Evolutionary conservation across 2,329 filamentous ascomycete species (phyloP).

Genomic region (Neurospora crassa): DNA sequence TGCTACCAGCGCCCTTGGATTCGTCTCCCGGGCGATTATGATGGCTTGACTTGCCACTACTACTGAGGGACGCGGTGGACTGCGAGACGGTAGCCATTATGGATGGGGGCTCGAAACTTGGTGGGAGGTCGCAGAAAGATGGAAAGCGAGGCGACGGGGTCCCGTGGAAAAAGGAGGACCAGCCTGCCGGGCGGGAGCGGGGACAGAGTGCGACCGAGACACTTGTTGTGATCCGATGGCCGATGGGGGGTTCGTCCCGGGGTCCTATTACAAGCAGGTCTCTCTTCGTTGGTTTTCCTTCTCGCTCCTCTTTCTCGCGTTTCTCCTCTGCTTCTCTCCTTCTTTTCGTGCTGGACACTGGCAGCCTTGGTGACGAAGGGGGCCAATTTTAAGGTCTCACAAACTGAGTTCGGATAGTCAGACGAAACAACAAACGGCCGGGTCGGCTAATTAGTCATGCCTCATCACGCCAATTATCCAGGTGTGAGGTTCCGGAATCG

Average conservation of each 20-base stretch:
- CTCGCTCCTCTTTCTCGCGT: neutral
- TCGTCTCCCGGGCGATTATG: conserved; percentile 9
- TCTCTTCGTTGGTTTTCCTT: neutral
- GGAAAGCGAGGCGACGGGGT: neutral
- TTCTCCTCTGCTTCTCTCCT: neutral
- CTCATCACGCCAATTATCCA: neutral
- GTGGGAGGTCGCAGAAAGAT: conserved; percentile 1
- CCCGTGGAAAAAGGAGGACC: neutral
- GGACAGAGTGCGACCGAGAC: neutral
- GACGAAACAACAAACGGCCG: neutral
- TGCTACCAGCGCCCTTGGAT: neutral
- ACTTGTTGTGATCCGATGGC: neutral
- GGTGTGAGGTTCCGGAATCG: neutral
- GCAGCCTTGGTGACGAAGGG: neutral
- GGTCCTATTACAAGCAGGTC: neutral
- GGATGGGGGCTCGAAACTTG: conserved; percentile 6
- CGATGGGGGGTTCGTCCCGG: neutral
- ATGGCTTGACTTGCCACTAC: conserved; percentile 8
- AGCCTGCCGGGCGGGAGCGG: neutral
- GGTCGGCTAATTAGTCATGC: neutral
- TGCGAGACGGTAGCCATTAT: conserved; percentile 14
- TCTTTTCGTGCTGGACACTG: neutral
- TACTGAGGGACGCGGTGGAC: conserved; percentile 13
- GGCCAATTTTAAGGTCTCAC: neutral
- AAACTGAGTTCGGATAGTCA: neutral